Conservation (phyloP, 176 grass and related monocot species). For the Carex cristatella region DNA sequence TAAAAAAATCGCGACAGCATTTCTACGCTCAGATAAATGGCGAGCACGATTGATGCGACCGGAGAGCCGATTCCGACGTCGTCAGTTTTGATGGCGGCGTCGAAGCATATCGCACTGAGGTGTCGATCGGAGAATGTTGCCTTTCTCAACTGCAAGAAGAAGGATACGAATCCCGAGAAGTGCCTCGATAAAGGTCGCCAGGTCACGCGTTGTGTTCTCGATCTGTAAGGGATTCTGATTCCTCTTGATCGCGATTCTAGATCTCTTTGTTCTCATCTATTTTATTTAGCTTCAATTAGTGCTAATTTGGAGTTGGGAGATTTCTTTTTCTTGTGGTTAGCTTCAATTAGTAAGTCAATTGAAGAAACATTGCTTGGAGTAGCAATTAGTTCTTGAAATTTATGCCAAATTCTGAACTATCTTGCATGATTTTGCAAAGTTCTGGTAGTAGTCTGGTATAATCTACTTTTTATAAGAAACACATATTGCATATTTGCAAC, state of each 20-base stretch:
- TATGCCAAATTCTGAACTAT: not conserved
- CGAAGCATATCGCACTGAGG: constrained; percentile 72
- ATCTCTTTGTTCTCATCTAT: not conserved
- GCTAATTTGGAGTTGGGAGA: not conserved
- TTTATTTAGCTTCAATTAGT: not conserved
- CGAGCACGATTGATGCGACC: constrained; percentile 52
- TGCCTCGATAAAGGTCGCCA: constrained; percentile 86
- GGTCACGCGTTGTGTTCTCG: constrained; percentile 65
- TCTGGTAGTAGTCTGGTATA: not conserved
- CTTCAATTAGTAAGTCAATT: not conserved
- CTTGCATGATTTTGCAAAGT: not conserved
- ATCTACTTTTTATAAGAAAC: too few relatives aligned
- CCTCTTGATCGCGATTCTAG: not conserved
- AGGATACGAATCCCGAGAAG: constrained; percentile 81
- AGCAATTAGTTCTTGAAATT: not conserved
- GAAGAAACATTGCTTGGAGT: not conserved
- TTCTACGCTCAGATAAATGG: constrained; percentile 15
- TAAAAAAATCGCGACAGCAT: too few relatives aligned
- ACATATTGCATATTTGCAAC: not conserved
- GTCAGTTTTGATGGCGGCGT: constrained; percentile 76
- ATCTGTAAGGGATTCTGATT: constrained; percentile 44
- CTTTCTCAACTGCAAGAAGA: constrained; percentile 98
- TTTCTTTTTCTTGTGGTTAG: not conserved
- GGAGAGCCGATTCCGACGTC: constrained; percentile 86
- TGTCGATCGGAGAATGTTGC: constrained; percentile 77